Evolutionary conservation across 306 rosid species (phyloP), one percentile per base, ranked within the genome.

Genomic region (Dryas octopetala): DNA sequence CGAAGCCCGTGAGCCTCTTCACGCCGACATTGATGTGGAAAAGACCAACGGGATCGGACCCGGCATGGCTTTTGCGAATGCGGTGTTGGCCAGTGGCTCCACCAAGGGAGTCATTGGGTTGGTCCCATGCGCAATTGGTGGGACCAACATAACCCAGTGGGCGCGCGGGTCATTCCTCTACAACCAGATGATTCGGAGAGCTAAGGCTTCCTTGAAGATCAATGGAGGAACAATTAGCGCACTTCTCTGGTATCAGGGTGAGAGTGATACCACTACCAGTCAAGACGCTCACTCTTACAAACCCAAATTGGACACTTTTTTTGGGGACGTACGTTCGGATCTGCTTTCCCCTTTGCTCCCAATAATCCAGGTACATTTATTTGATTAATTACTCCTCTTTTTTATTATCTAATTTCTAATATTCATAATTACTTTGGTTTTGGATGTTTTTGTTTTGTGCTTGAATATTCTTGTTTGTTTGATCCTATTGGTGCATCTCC

Each of bases 211-310:
- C 2, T 26, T 83, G 14, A 53, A 3, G 15, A 7, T 19, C 3
- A 58, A 66, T 15, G 88, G 95, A 4, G 91, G 85, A 0, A 15
- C 4, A 5, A 68, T 91, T 44, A 73, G 52, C 15, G 98, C 86
- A 7, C 51, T 95, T 60, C 85, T 91, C 0, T 95, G 98, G 97
- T 91, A 75, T 75, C 97, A 95, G 78, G 98, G 98, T 0, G 97
- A 91, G 74, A 60, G 89, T 7, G 97, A 95, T 59, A 90, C 98
- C 0, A 8, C 40, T 23, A 68, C 12, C 65, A 32, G 46, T 9
- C 52, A 54, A 14, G 96, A 87, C 69, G 92, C 96, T 0, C 68
- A 82, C 4, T 19, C 85, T 0, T 91, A 95, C 38, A 64, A 75
- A 9, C 52, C 4, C 41, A 81, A 79, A 66, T 12, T 95, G 70